These are phyloP conservation scores for Dryadomyces quercus-mongolicae DNA, from an alignment of 2,329 filamentous ascomycete genomes.

Conservation along the genomic window DNA sequence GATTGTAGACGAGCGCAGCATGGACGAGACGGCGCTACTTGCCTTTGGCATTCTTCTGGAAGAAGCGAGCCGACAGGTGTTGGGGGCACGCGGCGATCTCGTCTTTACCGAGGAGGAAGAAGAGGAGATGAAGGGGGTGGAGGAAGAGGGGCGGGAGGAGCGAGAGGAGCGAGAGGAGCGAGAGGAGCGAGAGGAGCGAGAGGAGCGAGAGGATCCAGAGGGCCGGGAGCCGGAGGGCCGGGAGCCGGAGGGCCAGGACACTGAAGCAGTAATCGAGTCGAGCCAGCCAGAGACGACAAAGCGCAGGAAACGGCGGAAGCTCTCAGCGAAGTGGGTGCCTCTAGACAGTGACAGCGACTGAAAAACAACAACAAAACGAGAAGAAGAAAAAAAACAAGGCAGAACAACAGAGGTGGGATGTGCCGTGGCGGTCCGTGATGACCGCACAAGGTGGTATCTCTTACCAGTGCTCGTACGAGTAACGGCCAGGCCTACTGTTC, in stretches of 20 bases:
- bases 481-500: no score
- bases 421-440: no score
- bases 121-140: conserved; percentile 11
- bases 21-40: conserved; percentile 69
- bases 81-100: conserved; percentile 56
- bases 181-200: neutral
- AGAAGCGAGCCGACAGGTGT: conserved; percentile 47
- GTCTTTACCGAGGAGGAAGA: conserved; percentile 53
- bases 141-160: neutral
- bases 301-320: neutral
- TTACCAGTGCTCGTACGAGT: no score
- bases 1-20: conserved; percentile 41
- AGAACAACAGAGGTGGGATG: neutral
- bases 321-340: neutral
- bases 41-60: conserved; percentile 66
- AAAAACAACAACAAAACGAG: neutral
- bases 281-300: no score
- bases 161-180: neutral
- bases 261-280: neutral
- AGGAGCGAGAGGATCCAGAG: neutral
- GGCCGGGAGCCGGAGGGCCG: neutral
- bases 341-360: neutral
- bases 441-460: no score
- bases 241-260: neutral
- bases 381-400: neutral